Evolutionary conservation across 805 yeast species (phyloP), one percentile per base, ranked within the genome.

Genomic region (Tetrapisispora fleetii): DNA sequence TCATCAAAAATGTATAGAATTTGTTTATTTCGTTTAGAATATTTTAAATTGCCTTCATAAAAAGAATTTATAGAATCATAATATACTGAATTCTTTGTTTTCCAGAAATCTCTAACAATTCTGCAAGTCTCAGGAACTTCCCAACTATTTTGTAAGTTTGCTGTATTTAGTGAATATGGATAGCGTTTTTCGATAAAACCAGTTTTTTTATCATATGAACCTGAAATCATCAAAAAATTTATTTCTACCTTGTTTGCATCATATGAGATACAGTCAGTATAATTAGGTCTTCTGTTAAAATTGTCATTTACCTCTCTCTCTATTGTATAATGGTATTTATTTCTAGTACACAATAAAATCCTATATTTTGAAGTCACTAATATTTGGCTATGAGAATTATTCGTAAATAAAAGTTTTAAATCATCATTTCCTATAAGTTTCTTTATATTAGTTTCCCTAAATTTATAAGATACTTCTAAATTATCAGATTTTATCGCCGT

Each of bases 161-260:
- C n/a, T 5, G 30, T 11, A 14, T 9, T 22, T 18, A 16, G 14
- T 4, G 18, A 11, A 18, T 19, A 16, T 13, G 44, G 37, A 30
- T 32, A 17, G 8, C 37, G 27, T 30, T 30, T 40, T 24, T 46
- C 48, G 17, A 46, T 8, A 46, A 46, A 46, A 3, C 48, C 48
- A 14, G 21, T 35, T 27, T 18, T n/a, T 13, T 38, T 11, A 10
- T 21, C 18, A 14, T 30, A 33, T n/a, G 40, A 21, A 11, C 48
- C 48, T 2, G 28, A 8, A 10, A 40, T 13, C 10, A 46, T 11
- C 27, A 39, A 40, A n/a, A 44, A 46, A n/a, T 24, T 33, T 2
- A 22, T 17, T 14, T 33, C 36, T 14, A 24, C 18, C 2, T 39
- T 33, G 1, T 17, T 32, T 10, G 16, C 17, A 5, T 39, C 13